These are phyloP conservation scores for Actinomortierella wolfii DNA, from an alignment of 371 early-diverging fungal species.

Conservation along the genomic window DNA sequence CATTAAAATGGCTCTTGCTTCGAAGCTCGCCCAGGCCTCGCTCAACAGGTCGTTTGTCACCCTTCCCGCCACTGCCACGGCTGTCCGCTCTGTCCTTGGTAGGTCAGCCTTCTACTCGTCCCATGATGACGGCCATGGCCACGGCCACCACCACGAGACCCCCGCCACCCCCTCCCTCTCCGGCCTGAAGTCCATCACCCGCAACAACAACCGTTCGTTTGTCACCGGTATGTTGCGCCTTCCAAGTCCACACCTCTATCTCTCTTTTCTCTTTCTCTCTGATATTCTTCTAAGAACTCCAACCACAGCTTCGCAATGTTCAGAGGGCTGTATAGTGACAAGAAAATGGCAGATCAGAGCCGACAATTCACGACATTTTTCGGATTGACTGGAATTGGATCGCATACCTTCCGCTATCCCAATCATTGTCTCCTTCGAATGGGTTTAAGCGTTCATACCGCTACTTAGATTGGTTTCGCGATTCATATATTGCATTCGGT, in stretches of 20 bases:
- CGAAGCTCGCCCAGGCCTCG: conserved; percentile 39
- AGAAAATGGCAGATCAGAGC: too few relatives aligned
- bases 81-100: conserved; percentile 23
- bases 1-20: conserved; percentile 31
- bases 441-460: too few relatives aligned
- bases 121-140: conserved; percentile 29
- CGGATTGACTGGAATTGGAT: too few relatives aligned
- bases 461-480: too few relatives aligned
- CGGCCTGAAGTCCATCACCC: conserved; percentile 19
- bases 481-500: too few relatives aligned
- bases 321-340: too few relatives aligned
- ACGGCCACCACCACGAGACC: conserved; percentile 35
- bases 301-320: too few relatives aligned
- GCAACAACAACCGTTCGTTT: conserved; percentile 39
- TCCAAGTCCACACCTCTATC: neutral
- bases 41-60: conserved; percentile 37
- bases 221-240: conserved; percentile 27
- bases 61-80: conserved; percentile 35
- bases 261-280: neutral
- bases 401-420: too few relatives aligned
- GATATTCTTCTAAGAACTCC: neutral
- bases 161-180: conserved; percentile 34
- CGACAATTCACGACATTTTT: too few relatives aligned
- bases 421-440: too few relatives aligned
- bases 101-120: conserved; percentile 21